These are phyloP conservation scores for Neonothopanus nambi DNA, from an alignment of 1,284 basidiomycete genomes.

Conservation along the genomic window DNA sequence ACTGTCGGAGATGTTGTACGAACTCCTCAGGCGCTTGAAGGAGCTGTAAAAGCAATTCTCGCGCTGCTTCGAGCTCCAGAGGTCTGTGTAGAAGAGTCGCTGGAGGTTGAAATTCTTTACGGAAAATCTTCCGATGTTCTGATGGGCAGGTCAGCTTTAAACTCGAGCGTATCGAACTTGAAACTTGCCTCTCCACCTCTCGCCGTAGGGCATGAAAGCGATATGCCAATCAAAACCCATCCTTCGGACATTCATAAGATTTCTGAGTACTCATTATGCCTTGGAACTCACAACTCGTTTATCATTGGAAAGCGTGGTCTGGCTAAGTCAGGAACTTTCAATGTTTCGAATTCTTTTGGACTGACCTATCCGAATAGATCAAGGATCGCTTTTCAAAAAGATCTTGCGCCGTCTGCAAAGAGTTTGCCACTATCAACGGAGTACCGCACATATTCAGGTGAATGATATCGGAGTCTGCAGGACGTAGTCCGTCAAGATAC, in stretches of 20 bases:
- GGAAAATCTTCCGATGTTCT: slow-evolving; percentile 32
- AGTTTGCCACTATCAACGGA: not conserved
- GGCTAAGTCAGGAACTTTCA: not conserved
- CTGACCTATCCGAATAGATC: not conserved
- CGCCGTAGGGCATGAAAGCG: slow-evolving; percentile 37
- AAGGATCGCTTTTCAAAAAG: not conserved
- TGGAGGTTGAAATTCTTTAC: slow-evolving; percentile 1
- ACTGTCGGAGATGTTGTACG: slow-evolving; percentile 45
- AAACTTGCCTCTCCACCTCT: not conserved
- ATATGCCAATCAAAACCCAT: slow-evolving; percentile 41
- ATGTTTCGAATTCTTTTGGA: not conserved
- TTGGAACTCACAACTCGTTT: slow-evolving; percentile 4
- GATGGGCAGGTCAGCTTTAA: slow-evolving; percentile 23
- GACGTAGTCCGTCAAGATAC: too few relatives aligned
- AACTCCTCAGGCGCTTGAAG: slow-evolving; percentile 37
- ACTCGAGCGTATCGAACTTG: not conserved
- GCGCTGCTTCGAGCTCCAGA: not conserved
- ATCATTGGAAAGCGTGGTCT: slow-evolving; percentile 14
- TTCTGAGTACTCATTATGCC: not conserved
- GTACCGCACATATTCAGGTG: slow-evolving; percentile 1
- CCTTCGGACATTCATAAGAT: slow-evolving; percentile 18
- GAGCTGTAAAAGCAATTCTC: slow-evolving; percentile 35
- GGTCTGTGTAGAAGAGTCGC: not conserved
- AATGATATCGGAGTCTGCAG: not conserved
- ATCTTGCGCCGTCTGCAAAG: not conserved